Base-by-base conservation (phyloP, 768 basidiomycete species). In the Ramaria sp. region DNA sequence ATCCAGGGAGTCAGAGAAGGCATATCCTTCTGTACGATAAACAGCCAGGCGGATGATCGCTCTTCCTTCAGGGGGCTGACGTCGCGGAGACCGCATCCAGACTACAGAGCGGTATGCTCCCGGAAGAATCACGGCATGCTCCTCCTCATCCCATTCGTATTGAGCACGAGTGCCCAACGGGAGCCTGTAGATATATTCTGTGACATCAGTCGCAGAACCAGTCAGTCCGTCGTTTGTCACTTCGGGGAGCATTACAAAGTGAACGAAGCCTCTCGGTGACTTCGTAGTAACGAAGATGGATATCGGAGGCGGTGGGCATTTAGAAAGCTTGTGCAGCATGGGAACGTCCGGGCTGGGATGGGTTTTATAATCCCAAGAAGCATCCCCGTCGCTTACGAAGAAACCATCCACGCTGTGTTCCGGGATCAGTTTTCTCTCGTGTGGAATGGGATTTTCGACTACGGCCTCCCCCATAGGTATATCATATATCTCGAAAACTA, bases 401-500 rank as follows among this genome's bases (percentile, higher is more conserved):
- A 47, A 57, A 15, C 55, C 46, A 24, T 57, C 55, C 20, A 57
- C 38, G 37, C 34, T 50, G 11, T 57, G 24, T 24, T 49, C 34
- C 22, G 20, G 7, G 37, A 57, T 49, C 5, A 49, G 45, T 57
- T 11, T 34, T 50, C 39, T 38, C 20, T 57, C 55, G 17, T 19
- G 5, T 20, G 45, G 22, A 10, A 38, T 22, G 7, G 34, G 13
- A 45, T 33, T 31, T 24, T 57, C 31, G 27, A 47, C 27, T 11
- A 38, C 46, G 11, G 17, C 27, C 24, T 24, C 31, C 10, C 19
- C 34, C 24, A 13, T n/a, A 11, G 55, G 55, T 7, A 57, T 34
- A 20, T 57, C 46, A n/a, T 57, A 57, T 34, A 57, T 19, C 42
- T 57, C 55, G 22, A 57, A 57, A 30, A 49, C 55, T n/a, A 57